Conservation (phyloP, 176 grass and related monocot species). For the Leersia perrieri region DNA sequence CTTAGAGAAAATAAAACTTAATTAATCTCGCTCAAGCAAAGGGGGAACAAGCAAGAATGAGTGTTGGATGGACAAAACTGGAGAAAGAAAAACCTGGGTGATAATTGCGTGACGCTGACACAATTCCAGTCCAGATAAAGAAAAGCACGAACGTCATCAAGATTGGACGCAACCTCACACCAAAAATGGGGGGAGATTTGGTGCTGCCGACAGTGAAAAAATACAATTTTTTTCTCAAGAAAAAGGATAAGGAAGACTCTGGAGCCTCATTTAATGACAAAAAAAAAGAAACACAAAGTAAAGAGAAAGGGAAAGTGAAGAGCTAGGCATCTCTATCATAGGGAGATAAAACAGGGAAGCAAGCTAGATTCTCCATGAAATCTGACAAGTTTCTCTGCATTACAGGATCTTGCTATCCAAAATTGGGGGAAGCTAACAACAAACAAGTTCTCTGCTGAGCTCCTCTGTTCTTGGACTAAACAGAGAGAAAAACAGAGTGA, state of each 20-base stretch:
- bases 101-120: constrained; percentile 40
- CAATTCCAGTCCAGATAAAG: constrained; percentile 38
- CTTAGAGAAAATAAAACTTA: not conserved
- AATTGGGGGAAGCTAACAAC: not conserved
- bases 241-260: not conserved
- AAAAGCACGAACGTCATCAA: constrained; percentile 19
- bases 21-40: not conserved
- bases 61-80: constrained; percentile 14
- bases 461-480: constrained; percentile 10
- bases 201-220: constrained; percentile 35
- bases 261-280: constrained; percentile 12
- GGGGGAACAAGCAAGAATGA: not conserved
- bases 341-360: constrained; percentile 6
- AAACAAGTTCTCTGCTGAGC: not conserved
- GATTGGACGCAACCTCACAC: constrained; percentile 22
- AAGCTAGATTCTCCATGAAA: constrained; percentile 29
- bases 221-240: not conserved
- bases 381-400: constrained; percentile 1
- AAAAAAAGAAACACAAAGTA: constrained; percentile 12
- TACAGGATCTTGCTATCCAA: not conserved
- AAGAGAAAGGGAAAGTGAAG: not conserved
- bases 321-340: constrained; percentile 1
- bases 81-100: not conserved
- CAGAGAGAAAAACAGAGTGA: constrained; percentile 4
- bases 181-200: constrained; percentile 21